phyloP scores from a whole-genome alignment of 2,329 filamentous ascomycete species.

The Penicillium crustosum region DNA sequence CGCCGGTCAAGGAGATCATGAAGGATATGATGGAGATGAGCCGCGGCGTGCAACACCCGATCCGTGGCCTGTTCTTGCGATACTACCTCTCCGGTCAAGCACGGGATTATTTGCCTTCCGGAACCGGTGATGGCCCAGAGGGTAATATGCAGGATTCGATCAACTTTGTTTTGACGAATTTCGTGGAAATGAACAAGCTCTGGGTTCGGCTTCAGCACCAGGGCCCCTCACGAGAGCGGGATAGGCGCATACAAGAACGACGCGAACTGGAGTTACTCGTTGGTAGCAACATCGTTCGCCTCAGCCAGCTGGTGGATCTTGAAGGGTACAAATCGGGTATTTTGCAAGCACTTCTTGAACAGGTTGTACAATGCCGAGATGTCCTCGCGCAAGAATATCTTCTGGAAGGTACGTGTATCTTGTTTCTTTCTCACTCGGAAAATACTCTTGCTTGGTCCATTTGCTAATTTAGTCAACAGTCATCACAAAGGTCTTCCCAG shows the following conservation, averaged over 20 bases:
- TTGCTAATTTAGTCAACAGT: conserved; percentile 53
- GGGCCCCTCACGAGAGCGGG: conserved; percentile 90
- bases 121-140: conserved; percentile 83
- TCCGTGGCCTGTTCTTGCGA: conserved; percentile 88
- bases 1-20: conserved; percentile 99
- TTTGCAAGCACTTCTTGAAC: conserved; percentile 82
- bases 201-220: conserved; percentile 98
- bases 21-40: conserved; percentile 99
- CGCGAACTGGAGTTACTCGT: conserved; percentile 94
- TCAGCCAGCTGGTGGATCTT: conserved; percentile 93
- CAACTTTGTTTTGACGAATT: conserved; percentile 96
- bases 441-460: conserved; percentile 14
- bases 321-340: conserved; percentile 92
- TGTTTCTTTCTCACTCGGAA: neutral
- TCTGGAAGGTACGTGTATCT: conserved; percentile 63
- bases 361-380: conserved; percentile 96
- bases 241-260: conserved; percentile 88
- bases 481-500: conserved; percentile 97
- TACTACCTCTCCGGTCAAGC: conserved; percentile 97
- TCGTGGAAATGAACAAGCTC: conserved; percentile 99
- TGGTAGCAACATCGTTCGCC: conserved; percentile 89
- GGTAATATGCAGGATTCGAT: conserved; percentile 97
- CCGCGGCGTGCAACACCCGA: conserved; percentile 92
- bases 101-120: conserved; percentile 79
- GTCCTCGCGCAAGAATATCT: conserved; percentile 97